Evolutionary conservation across 1,139 yeast genomes (phyloP), one percentile per base, ranked within the genome.

Genomic region (Yamadazyma songkhlaensis): DNA sequence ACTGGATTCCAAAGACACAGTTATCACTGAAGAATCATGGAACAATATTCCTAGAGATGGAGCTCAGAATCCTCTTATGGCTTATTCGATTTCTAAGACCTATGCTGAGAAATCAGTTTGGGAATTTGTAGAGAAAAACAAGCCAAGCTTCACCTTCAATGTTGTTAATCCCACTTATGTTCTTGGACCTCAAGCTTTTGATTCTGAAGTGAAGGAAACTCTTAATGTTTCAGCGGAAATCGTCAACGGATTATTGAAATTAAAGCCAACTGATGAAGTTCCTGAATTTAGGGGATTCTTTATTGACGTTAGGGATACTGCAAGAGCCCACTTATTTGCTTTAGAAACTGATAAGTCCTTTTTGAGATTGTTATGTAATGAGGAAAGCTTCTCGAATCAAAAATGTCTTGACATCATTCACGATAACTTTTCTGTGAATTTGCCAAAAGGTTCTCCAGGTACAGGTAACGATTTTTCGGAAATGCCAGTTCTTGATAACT

Each of bases 71-170:
- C 32, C 35, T 27, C 15, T 28, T 27, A 23, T 17, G 20, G 67
- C 55, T 3, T 59, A 60, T 36, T 23, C 45, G 24, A 60, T 49
- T 1, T 55, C 61, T 17, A 60, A 60, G 42, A 48, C 51, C 3
- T 60, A 63, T 36, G 77, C 79, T n/a, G 80, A 74, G 45, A 49
- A 52, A 42, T 63, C 69, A 4, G 78, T 75, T 4, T 69, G 79
- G 74, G 61, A 67, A 3, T 73, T 67, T 42, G 55, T 66, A 26
- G 31, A 23, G 29, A 47, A 56, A 32, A 45, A 51, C n/a, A 49
- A 58, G 5, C 67, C 71, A n/a, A 54, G 54, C 17, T 74, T 73
- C 41, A 53, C 52, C 4, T 45, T 74, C 20, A 49, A 67, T 6
- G 59, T 65, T 2, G 60, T 72, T 10, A 60, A 59, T 37, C 77